Evolutionary conservation across 495 filamentous ascomycete genomes (phyloP).

Genomic region (Jackrogersella multiformis): DNA sequence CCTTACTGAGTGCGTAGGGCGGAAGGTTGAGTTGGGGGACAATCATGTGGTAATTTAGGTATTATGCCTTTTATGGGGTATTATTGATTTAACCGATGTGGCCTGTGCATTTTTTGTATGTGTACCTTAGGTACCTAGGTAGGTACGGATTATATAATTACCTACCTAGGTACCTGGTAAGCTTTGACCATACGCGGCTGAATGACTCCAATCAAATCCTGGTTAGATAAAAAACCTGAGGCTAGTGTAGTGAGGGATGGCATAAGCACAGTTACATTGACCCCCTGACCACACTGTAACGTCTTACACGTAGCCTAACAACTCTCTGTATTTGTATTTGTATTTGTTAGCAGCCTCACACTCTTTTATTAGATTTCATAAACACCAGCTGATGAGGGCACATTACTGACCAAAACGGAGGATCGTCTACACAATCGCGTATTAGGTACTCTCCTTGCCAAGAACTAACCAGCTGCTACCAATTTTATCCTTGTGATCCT

Average conservation of each 20-base stretch:
- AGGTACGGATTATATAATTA: no score
- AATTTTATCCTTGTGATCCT: constrained; percentile 19
- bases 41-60: constrained; percentile 32
- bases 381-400: constrained; percentile 35
- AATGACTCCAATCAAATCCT: no score
- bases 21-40: no score
- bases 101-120: no score
- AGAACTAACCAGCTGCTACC: not conserved
- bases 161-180: no score
- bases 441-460: constrained; percentile 1
- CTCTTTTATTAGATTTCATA: constrained; percentile 29
- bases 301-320: not conserved
- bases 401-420: constrained; percentile 8
- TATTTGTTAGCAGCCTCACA: not conserved
- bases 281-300: constrained; percentile 5
- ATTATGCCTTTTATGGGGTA: constrained; percentile 22
- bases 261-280: not conserved
- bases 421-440: not conserved
- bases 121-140: not conserved
- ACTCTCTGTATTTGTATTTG: not conserved
- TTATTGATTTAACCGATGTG: constrained; percentile 17
- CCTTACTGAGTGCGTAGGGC: not conserved
- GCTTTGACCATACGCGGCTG: no score
- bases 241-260: no score
- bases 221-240: no score